Evolutionary conservation across 208 protist genomes (phyloP).

Genomic region (Jaenimonas drosophilae): DNA sequence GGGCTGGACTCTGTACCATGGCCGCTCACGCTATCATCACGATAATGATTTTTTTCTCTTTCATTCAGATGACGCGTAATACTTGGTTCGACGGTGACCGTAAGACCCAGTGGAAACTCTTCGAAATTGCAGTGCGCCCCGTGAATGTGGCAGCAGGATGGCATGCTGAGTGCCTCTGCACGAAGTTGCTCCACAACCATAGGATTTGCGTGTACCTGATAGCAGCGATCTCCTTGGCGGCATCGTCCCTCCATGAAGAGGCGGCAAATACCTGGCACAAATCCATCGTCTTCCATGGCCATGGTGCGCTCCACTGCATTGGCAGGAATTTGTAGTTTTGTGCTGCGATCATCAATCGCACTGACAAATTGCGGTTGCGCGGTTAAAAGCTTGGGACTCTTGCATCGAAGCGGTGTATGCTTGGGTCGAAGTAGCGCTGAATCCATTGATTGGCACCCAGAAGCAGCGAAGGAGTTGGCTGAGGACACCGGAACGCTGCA

Average conservation of each 20-base stretch:
- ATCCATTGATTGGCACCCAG: no score
- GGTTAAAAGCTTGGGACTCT: no score
- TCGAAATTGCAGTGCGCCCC: conserved; percentile 58
- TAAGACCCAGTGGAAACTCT: conserved; percentile 57
- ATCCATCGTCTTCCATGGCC: conserved; percentile 62
- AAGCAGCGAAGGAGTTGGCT: no score
- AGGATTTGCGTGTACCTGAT: conserved; percentile 70
- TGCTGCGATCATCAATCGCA: conserved; percentile 72
- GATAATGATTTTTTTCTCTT: conserved; percentile 1
- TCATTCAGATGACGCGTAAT: conserved; percentile 4
- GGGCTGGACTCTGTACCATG: background rate
- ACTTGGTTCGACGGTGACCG: conserved; percentile 34
- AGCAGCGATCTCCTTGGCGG: conserved; percentile 57
- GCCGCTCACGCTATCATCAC: background rate
- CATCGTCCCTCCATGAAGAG: conserved; percentile 73
- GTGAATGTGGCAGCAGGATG: conserved; percentile 72
- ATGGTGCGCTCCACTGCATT: conserved; percentile 56
- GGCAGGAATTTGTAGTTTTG: conserved; percentile 68
- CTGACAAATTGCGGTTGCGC: conserved; percentile 25
- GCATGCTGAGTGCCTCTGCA: conserved; percentile 32
- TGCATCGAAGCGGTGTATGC: no score
- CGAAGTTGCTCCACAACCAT: conserved; percentile 45
- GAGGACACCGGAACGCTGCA: no score
- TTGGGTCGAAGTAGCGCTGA: no score
- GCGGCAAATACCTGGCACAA: conserved; percentile 72